Evolutionary conservation across 2,329 filamentous ascomycete genomes (phyloP), one percentile per base, ranked within the genome.

Genomic region (Thelonectria olida): DNA sequence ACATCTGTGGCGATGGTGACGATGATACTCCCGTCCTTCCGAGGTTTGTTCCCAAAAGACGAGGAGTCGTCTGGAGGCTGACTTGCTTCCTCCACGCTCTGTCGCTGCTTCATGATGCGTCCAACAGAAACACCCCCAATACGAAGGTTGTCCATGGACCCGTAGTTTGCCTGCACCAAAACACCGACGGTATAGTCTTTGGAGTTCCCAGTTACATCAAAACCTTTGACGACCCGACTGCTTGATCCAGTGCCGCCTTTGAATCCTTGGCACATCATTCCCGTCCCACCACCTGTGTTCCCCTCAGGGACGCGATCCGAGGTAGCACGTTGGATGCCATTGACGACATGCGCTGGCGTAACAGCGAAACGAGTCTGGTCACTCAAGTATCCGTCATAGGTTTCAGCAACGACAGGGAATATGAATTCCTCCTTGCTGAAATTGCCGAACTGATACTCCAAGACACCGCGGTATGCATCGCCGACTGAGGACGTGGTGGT

Each of bases 81-180:
- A 10, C 47, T 58, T 69, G 67, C 15, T 71, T 72, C 79, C 61
- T 82, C 78, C 17, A 63, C 23, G 7, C 45, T 34, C 15, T 12
- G 45, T 15, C 59, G 52, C 7, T 54, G 55, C n/a, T 54, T 54
- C 23, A 90, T 78, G 47, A 89, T 76, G 41, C 82, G 81, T 0
- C 89, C 89, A 5, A 91, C 79, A 0, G 88, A 88, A 2, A 89
- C 84, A 2, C 88, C 87, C 1, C 82, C 80, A 59, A 91, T 84
- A 39, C 81, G 79, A 53, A 91, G 80, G 65, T 88, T 83, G 39
- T 81, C 75, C 60, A 80, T 79, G 28, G 79, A 76, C 9, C 89
- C 89, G 70, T 90, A 91, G 72, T 91, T 91, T 45, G 85, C 83
- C 73, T 90, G 88, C 3, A 88, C 85, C 7, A 92, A 77, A 2